Conservation (phyloP, 805 yeast genomes). For the Candida saitoana region DNA sequence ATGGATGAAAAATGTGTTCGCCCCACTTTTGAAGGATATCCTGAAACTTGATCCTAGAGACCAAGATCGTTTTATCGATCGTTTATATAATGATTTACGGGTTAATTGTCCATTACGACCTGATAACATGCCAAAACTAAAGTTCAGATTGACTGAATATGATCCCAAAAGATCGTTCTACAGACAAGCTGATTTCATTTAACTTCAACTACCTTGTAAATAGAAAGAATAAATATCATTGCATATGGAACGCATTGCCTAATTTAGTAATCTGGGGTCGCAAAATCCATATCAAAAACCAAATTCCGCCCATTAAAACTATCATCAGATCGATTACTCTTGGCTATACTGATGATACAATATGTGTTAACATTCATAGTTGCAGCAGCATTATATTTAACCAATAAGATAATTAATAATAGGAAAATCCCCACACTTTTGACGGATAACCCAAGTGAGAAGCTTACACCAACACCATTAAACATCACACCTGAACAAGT, state of each 20-base stretch:
- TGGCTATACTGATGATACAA: background rate
- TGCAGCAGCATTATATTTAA: conserved; percentile 6
- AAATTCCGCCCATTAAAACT: background rate
- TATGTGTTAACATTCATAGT: background rate
- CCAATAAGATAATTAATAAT: conserved; percentile 10
- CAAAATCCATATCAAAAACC: no score
- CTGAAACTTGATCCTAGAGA: background rate
- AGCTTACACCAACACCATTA: conserved; percentile 53
- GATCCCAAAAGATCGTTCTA: background rate
- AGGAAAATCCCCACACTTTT: background rate
- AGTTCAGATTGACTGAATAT: background rate
- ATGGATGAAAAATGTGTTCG: conserved; percentile 13
- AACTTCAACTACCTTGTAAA: background rate
- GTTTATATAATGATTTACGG: background rate
- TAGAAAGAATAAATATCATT: background rate
- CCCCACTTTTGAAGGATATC: conserved; percentile 5
- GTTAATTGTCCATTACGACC: background rate
- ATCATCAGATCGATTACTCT: background rate
- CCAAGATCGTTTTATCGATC: background rate
- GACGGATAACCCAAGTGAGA: background rate
- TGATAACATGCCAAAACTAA: background rate
- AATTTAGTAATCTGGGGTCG: no score
- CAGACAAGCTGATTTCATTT: background rate
- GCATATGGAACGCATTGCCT: no score
- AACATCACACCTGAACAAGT: conserved; percentile 66